Conservation (phyloP, 768 basidiomycete genomes). For the Exidia glandulosa region DNA sequence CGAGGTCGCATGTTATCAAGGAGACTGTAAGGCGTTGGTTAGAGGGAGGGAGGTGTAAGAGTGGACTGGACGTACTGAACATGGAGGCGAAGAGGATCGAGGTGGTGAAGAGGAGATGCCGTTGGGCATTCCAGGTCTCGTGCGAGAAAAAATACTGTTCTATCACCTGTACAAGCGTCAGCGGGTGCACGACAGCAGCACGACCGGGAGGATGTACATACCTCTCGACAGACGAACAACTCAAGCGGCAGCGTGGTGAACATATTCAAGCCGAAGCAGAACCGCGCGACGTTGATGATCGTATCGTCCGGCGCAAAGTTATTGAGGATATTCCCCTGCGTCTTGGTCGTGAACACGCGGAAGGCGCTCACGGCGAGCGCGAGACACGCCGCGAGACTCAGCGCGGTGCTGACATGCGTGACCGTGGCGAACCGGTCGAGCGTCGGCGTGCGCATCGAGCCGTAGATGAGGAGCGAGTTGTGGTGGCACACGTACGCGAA, state of each 20-base stretch:
- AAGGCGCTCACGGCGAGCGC: slow-evolving; percentile 81
- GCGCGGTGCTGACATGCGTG: slow-evolving; percentile 79
- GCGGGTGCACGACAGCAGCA: neutral
- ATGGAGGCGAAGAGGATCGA: slow-evolving; percentile 72
- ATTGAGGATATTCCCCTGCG: slow-evolving; percentile 92
- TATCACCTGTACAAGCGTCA: slow-evolving; percentile 48
- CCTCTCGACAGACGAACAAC: slow-evolving; percentile 94
- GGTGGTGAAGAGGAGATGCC: slow-evolving; percentile 88
- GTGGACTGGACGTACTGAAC: slow-evolving; percentile 44
- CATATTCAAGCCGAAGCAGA: slow-evolving; percentile 94
- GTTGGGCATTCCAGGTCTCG: slow-evolving; percentile 66
- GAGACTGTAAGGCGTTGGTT: slow-evolving; percentile 49
- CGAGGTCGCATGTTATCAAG: slow-evolving; percentile 88
- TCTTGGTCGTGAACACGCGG: slow-evolving; percentile 82
- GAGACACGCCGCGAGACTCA: slow-evolving; percentile 77
- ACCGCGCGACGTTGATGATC: slow-evolving; percentile 90
- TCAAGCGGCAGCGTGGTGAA: slow-evolving; percentile 95
- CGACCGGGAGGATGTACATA: slow-evolving; percentile 17
- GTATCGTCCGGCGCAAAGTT: slow-evolving; percentile 83
- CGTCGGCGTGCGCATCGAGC: slow-evolving; percentile 84
- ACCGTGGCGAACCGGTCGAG: slow-evolving; percentile 87
- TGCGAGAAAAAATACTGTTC: slow-evolving; percentile 95
- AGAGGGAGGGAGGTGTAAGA: neutral
- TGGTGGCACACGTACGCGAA: slow-evolving; percentile 98
- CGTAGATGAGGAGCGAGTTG: slow-evolving; percentile 94